Percentiles rank a stretch among this genome's conserved stretches.
Conservation (phyloP, 805 yeast genomes). For the Suhomyces prunicola region DNA sequence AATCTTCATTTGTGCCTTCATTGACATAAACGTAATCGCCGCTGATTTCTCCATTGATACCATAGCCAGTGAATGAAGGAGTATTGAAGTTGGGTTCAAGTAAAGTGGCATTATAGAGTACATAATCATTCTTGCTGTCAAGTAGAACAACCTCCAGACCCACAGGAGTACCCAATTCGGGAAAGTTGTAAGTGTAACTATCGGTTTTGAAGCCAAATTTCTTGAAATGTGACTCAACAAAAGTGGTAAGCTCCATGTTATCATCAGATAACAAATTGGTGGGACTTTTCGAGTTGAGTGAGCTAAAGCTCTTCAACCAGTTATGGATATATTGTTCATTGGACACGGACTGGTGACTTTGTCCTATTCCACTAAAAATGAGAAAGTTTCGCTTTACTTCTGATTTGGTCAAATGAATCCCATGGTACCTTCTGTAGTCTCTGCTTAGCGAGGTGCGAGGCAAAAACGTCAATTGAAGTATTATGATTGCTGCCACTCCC, state of each 20-base stretch:
- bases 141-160: constrained; percentile 24
- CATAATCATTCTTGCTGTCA: constrained; percentile 17
- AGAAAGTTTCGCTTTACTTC: constrained; percentile 68
- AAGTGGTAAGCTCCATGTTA: constrained; percentile 22
- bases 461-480: constrained; percentile 66
- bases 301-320: constrained; percentile 29
- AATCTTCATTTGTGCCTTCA: constrained; percentile 30
- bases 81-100: constrained; percentile 23
- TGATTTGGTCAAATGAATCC: constrained; percentile 57
- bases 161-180: constrained; percentile 20
- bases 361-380: constrained; percentile 26
- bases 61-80: constrained; percentile 30
- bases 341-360: constrained; percentile 15
- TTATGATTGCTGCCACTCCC: constrained; percentile 50
- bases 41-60: constrained; percentile 22
- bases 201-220: constrained; percentile 25
- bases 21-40: constrained; percentile 29
- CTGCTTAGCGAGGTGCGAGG: constrained; percentile 83
- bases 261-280: constrained; percentile 24
- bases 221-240: constrained; percentile 25
- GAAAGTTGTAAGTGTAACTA: constrained; percentile 11
- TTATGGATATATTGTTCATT: constrained; percentile 24
- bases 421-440: constrained; percentile 75
- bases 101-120: constrained; percentile 25
- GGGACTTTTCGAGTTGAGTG: constrained; percentile 17